Evolutionary conservation across 768 basidiomycete genomes (phyloP).

Genomic region (Fibroporia radiculosa): DNA sequence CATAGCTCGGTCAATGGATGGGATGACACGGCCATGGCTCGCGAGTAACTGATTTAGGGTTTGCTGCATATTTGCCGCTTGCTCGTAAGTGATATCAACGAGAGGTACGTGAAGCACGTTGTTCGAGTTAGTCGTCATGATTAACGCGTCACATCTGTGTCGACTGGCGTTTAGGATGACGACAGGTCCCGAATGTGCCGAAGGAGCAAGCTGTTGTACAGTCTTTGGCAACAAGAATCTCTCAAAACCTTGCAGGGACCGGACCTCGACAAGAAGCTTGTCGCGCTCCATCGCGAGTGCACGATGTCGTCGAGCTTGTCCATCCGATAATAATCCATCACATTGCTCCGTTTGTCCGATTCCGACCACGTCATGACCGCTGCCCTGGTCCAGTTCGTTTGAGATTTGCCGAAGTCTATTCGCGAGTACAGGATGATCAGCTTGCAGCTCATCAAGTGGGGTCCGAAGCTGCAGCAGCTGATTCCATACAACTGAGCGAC

Average conservation of each 20-base stretch:
- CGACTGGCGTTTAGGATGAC: constrained; percentile 28
- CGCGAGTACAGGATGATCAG: background rate
- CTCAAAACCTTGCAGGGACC: constrained; percentile 24
- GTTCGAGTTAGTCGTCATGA: constrained; percentile 9
- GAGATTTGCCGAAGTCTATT: no score
- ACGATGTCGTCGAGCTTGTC: constrained; percentile 3
- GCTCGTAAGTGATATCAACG: no score
- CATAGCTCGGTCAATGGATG: no score
- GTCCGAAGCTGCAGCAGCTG: constrained; percentile 13
- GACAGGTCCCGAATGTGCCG: constrained; percentile 27
- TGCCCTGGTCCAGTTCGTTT: no score
- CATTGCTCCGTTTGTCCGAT: no score
- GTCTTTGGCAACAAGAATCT: constrained; percentile 21
- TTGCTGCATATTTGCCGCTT: no score
- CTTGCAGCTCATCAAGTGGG: constrained; percentile 9
- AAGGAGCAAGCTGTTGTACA: constrained; percentile 21
- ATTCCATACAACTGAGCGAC: constrained; percentile 18
- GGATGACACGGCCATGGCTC: no score
- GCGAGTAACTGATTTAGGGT: no score
- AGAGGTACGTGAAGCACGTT: background rate
- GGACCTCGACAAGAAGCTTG: constrained; percentile 18
- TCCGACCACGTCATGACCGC: no score
- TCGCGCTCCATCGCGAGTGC: constrained; percentile 9
- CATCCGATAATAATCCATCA: no score
- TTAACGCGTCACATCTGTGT: constrained; percentile 31